phyloP scores from a whole-genome alignment of 805 yeast species.

The Brettanomyces sp. region DNA sequence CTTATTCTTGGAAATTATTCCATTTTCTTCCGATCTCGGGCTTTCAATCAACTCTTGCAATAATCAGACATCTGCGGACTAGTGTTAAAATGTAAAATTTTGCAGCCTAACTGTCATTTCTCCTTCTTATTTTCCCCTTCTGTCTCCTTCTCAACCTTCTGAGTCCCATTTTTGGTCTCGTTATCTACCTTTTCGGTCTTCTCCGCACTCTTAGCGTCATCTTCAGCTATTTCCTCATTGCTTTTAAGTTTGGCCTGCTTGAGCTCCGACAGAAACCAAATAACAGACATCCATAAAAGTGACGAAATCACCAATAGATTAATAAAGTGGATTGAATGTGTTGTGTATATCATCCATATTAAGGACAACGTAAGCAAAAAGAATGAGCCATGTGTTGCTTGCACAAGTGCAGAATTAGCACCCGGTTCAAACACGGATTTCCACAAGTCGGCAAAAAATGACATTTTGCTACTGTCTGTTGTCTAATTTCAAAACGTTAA shows the following conservation, averaged over 20 bases:
- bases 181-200: constrained; percentile 10
- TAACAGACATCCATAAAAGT: constrained; percentile 66
- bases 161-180: too few relatives aligned
- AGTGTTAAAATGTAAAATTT: too few relatives aligned
- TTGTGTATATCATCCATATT: constrained; percentile 45
- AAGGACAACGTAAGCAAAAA: constrained; percentile 51
- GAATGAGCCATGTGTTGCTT: constrained; percentile 84
- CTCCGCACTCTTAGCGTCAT: constrained; percentile 6
- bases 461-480: constrained; percentile 7
- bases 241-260: constrained; percentile 31
- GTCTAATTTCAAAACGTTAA: too few relatives aligned
- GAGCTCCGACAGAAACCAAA: constrained; percentile 82
- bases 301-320: constrained; percentile 34
- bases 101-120: too few relatives aligned
- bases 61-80: too few relatives aligned
- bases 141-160: too few relatives aligned
- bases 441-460: constrained; percentile 69
- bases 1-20: too few relatives aligned
- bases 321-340: constrained; percentile 58
- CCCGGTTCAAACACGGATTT: constrained; percentile 90
- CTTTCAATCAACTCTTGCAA: too few relatives aligned
- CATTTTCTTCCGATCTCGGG: too few relatives aligned
- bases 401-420: constrained; percentile 77
- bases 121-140: not conserved
- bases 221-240: constrained; percentile 30